These are phyloP conservation scores for Lipomyces yamadae DNA, from an alignment of 805 yeast species.

Conservation along the genomic window DNA sequence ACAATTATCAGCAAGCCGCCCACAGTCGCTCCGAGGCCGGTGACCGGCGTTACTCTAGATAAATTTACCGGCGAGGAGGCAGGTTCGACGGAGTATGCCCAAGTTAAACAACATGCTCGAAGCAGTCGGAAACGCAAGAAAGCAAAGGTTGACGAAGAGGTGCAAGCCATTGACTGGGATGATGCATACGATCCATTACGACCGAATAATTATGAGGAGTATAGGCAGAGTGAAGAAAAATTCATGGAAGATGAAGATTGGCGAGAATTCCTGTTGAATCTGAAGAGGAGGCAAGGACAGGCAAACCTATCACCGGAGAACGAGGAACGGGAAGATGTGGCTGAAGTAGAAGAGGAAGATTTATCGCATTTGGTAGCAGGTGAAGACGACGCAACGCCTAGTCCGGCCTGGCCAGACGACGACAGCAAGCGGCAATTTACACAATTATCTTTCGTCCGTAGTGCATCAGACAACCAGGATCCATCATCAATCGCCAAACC, in stretches of 20 bases:
- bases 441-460: neutral
- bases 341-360: slow-evolving; percentile 4
- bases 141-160: slow-evolving; percentile 14
- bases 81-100: neutral
- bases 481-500: slow-evolving; percentile 7
- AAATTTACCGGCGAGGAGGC: slow-evolving; percentile 1
- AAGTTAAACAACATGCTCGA: neutral
- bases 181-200: slow-evolving; percentile 32
- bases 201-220: slow-evolving; percentile 36
- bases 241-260: slow-evolving; percentile 38
- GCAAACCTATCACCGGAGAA: neutral
- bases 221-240: slow-evolving; percentile 35
- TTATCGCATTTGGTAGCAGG: neutral
- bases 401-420: neutral
- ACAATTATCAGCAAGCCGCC: slow-evolving; percentile 29
- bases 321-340: slow-evolving; percentile 1
- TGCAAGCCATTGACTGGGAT: slow-evolving; percentile 34
- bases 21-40: slow-evolving; percentile 7
- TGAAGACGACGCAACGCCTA: neutral
- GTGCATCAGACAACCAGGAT: neutral
- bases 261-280: slow-evolving; percentile 31
- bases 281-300: slow-evolving; percentile 13
- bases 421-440: neutral
- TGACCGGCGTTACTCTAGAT: slow-evolving; percentile 4
- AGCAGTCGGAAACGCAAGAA: slow-evolving; percentile 12